A percentile compares a stretch with the other conserved stretches of the same genome.
Conservation (phyloP, 352 stramenopile species). For the Albugo candida region DNA sequence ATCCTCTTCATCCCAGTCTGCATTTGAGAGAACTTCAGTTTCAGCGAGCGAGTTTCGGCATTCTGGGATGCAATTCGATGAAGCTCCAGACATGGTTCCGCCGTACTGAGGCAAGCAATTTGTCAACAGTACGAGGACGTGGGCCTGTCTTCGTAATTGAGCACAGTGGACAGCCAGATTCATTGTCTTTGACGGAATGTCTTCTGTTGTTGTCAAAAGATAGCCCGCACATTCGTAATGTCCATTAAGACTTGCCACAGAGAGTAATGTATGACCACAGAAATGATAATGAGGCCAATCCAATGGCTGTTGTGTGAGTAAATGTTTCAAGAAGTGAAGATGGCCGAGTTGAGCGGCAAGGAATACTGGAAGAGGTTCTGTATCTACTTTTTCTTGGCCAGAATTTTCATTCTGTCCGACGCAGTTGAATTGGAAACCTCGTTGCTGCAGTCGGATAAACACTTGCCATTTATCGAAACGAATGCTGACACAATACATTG, state of each 20-base stretch:
- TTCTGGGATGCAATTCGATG: too few relatives aligned
- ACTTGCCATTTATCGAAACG: constrained; percentile 31
- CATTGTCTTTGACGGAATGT: constrained; percentile 12
- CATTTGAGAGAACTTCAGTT: constrained; percentile 15
- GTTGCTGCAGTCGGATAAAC: constrained; percentile 33
- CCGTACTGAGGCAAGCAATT: constrained; percentile 35
- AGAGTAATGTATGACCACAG: constrained; percentile 36
- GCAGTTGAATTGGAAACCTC: constrained; percentile 13
- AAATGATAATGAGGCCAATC: constrained; percentile 29
- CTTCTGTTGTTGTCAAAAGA: constrained; percentile 13
- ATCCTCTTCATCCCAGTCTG: constrained; percentile 7
- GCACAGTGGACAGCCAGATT: constrained; percentile 32
- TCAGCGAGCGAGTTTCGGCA: constrained; percentile 15
- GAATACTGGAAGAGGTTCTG: constrained; percentile 32
- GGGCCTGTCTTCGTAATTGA: constrained; percentile 28
- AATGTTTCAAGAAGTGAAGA: constrained; percentile 24
- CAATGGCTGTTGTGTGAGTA: constrained; percentile 15
- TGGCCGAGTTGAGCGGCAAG: constrained; percentile 33
- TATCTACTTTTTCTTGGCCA: neutral
- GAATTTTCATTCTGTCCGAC: constrained; percentile 6
- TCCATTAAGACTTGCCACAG: constrained; percentile 33
- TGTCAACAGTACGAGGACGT: constrained; percentile 49
- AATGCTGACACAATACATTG: constrained; percentile 55
- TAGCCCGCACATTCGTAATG: constrained; percentile 52
- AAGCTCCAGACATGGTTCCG: neutral